Evolutionary conservation across 2,329 filamentous ascomycete species (phyloP), one percentile per base, ranked within the genome.

Genomic region (Trichoderma semiorbis): DNA sequence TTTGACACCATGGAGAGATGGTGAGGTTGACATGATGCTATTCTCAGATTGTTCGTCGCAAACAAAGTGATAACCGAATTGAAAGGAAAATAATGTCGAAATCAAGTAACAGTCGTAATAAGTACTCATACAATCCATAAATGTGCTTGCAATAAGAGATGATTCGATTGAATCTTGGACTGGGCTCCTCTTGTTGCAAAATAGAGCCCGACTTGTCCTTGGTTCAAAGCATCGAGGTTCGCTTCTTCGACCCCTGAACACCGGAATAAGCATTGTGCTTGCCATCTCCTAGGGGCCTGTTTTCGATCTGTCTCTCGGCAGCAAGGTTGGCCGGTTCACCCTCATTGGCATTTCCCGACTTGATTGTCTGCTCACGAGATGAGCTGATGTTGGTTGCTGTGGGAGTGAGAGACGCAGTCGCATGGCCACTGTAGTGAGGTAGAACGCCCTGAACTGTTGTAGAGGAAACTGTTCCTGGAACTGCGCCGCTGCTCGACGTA

Each of bases 401-500:
- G 18, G 85, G 85, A 11, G 82, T 79, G 24, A 87, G 79, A 61
- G 84, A 87, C 26, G 86, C 85, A 11, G 86, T 84, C 26, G 86
- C 86, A 75, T 88, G 81, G 21, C 86, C 86, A 11, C 81, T 78
- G 70, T 86, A 88, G 36, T 87, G 85, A 18, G 86, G 87, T 60
- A 89, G 78, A 57, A 85, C 83, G n/a, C 86, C 87, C 32, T 84
- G 86, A 8, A 84, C 87, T 14, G 86, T 88, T 58, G 84, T 85
- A 4, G 87, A 85, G 3, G 86, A 87, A 62, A 89, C 79, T 11
- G 86, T 81, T 64, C 86, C 81, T 12, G 85, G 84, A 58, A 85
- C 79, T 8, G 78, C 84, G 58, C 80, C 80, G 60, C 81, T 84
- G 72, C 84, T 87, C 14, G 85, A 80, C 43, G 85, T 83, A n/a